phyloP scores from a whole-genome alignment of 495 filamentous ascomycete species.

The Evansstolkia leycettana region DNA sequence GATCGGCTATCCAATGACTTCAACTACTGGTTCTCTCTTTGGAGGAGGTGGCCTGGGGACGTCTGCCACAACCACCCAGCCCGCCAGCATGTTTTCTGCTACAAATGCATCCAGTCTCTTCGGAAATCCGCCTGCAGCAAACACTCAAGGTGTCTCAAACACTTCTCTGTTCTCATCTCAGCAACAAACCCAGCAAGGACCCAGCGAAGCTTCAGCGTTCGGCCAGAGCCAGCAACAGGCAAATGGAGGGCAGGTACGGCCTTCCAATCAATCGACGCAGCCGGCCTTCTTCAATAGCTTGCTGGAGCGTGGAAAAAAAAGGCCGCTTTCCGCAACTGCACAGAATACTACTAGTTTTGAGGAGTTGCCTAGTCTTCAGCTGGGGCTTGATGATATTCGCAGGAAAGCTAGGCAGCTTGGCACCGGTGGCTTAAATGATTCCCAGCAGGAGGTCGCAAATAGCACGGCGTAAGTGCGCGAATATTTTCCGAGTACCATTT shows the following conservation, averaged over 20 bases:
- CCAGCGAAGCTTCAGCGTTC: constrained; percentile 18
- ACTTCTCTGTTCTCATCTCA: constrained; percentile 19
- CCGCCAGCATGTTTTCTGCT: constrained; percentile 21
- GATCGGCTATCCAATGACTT: constrained; percentile 16
- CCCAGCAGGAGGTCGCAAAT: constrained; percentile 33
- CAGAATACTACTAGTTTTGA: constrained; percentile 31
- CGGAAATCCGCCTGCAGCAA: constrained; percentile 9
- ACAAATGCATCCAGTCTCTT: constrained; percentile 20
- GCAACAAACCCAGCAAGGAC: constrained; percentile 22
- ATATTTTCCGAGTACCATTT: not conserved
- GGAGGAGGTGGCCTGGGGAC: constrained; percentile 21
- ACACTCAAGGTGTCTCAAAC: constrained; percentile 14
- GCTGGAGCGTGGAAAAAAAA: constrained; percentile 57
- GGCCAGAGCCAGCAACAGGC: constrained; percentile 18
- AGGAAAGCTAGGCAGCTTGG: constrained; percentile 72
- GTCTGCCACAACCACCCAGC: constrained; percentile 12
- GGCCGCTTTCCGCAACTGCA: constrained; percentile 24
- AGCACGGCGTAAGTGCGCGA: constrained; percentile 48
- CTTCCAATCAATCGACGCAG: constrained; percentile 25
- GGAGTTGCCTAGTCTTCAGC: constrained; percentile 49
- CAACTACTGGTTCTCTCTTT: constrained; percentile 22
- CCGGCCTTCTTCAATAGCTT: constrained; percentile 80
- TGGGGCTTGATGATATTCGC: constrained; percentile 78
- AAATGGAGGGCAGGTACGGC: constrained; percentile 9
- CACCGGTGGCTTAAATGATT: constrained; percentile 29